These are phyloP conservation scores for Pythium brachiatum DNA, from an alignment of 352 stramenopile species.

Conservation along the genomic window DNA sequence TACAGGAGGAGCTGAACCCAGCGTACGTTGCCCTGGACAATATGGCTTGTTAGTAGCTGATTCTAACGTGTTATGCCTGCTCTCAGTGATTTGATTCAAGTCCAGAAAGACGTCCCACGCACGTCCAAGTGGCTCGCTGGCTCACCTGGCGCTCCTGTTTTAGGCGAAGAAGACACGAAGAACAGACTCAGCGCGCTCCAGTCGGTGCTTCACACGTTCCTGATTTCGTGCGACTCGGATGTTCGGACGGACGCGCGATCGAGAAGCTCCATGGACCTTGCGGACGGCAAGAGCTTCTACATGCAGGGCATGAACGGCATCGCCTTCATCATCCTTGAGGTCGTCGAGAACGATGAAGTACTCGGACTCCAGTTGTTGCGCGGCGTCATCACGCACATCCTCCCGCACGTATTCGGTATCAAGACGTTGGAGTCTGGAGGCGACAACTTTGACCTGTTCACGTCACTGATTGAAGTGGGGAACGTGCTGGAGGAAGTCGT, in stretches of 20 bases:
- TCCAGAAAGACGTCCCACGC: slow-evolving; percentile 80
- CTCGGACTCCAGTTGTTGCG: slow-evolving; percentile 59
- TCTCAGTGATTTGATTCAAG: slow-evolving; percentile 56
- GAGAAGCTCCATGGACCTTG: slow-evolving; percentile 15
- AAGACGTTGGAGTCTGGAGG: slow-evolving; percentile 30
- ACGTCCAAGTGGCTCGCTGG: slow-evolving; percentile 73
- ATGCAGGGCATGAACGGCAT: slow-evolving; percentile 88
- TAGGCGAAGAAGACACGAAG: slow-evolving; percentile 32
- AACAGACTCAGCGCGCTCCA: slow-evolving; percentile 39
- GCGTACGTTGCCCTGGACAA: slow-evolving; percentile 34
- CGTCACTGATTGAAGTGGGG: slow-evolving; percentile 69
- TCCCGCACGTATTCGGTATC: slow-evolving; percentile 79
- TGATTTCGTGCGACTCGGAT: slow-evolving; percentile 56
- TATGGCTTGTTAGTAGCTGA: not conserved
- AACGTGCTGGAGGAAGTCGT: slow-evolving; percentile 72
- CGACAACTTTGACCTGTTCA: slow-evolving; percentile 71
- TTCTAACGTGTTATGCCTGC: slow-evolving; percentile 1
- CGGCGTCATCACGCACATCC: slow-evolving; percentile 56
- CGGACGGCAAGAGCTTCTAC: slow-evolving; percentile 51
- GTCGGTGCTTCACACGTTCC: slow-evolving; percentile 63
- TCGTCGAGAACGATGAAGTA: slow-evolving; percentile 54
- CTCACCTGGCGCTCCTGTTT: slow-evolving; percentile 49
- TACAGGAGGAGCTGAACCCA: slow-evolving; percentile 37
- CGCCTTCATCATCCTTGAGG: slow-evolving; percentile 70
- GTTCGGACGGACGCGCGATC: slow-evolving; percentile 29